These are phyloP conservation scores for Avena atlantica DNA, from an alignment of 176 grass and related monocot species.

Conservation along the genomic window DNA sequence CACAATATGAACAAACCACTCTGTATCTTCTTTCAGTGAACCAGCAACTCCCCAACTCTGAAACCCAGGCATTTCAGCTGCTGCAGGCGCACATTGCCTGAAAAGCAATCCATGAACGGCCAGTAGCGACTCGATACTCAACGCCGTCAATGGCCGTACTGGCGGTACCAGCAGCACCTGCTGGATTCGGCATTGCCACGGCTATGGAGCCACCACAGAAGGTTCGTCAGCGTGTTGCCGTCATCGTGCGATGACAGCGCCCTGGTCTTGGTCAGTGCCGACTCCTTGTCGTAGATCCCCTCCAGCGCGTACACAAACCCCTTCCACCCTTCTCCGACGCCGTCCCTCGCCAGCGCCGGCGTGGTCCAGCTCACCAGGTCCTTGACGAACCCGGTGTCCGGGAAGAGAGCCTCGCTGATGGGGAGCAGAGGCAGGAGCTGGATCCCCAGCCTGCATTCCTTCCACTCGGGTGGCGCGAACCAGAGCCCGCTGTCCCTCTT, in stretches of 20 bases:
- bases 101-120: neutral
- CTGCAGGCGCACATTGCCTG: neutral
- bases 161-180: conserved; percentile 81
- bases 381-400: conserved; percentile 59
- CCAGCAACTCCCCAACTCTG: neutral
- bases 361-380: conserved; percentile 80
- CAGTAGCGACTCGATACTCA: neutral
- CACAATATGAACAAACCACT: conserved; percentile 3
- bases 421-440: conserved; percentile 82
- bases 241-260: conserved; percentile 60
- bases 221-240: conserved; percentile 82
- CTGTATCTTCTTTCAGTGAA: conserved; percentile 9
- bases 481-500: conserved; percentile 95
- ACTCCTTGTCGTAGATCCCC: conserved; percentile 74
- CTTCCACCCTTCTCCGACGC: conserved; percentile 91
- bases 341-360: conserved; percentile 67
- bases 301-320: conserved; percentile 90
- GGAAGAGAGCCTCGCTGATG: conserved; percentile 75
- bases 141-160: conserved; percentile 69
- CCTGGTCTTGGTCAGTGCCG: conserved; percentile 63
- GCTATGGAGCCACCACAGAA: conserved; percentile 96
- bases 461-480: conserved; percentile 89
- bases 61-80: neutral
- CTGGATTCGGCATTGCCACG: conserved; percentile 42
- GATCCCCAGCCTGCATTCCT: conserved; percentile 81